Base-by-base conservation (phyloP, 257 asterid species). In the Przewalskia tangutica region DNA sequence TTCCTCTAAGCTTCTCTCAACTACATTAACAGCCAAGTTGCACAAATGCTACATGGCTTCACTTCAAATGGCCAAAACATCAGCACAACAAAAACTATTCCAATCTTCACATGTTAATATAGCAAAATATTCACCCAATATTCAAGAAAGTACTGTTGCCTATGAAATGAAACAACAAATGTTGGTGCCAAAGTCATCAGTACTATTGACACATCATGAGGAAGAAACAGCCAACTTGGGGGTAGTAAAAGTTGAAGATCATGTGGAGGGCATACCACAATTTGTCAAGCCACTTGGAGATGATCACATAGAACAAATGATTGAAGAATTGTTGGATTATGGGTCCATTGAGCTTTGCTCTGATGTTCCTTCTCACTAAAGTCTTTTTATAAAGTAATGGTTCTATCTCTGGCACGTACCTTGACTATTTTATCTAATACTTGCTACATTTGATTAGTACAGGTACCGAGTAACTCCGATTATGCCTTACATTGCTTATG, bases 231-330 rank as follows among this genome's bases (percentile, higher is more conserved):
- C 27, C 12, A 56, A 46, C 75, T 40, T 40, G 9, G 82, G 73
- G 16, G 62, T 51, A 7, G 14, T 8, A 36, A 53, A 50, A 63
- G 77, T 80, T 44, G 64, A 82, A 80, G 80, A 73, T 32, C 44
- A 66, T 7, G 27, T 65, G 40, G 73, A 59, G 13, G 81, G 77
- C 10, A 68, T 58, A 46, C 84, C 81, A 18, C 84, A 83, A 63
- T 68, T 54, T 54, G 75, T 85, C 12, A 84, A 84, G 83, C 83
- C 86, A 38, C 88, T 90, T 62, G 98, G 91, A 84, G 97, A 94
- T 77, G 94, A 91, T 83, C 91, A 93, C 18, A 93, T 94, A 48
- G 95, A 92, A 84, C 96, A 93, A 87, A 93, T 93, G 98, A 94
- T 94, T 83, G 90, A 92, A 76, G 98, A 94, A 88, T 77, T 94